These are phyloP conservation scores for Claviceps africana DNA, from an alignment of 2,329 filamentous ascomycete genomes.

Conservation along the genomic window DNA sequence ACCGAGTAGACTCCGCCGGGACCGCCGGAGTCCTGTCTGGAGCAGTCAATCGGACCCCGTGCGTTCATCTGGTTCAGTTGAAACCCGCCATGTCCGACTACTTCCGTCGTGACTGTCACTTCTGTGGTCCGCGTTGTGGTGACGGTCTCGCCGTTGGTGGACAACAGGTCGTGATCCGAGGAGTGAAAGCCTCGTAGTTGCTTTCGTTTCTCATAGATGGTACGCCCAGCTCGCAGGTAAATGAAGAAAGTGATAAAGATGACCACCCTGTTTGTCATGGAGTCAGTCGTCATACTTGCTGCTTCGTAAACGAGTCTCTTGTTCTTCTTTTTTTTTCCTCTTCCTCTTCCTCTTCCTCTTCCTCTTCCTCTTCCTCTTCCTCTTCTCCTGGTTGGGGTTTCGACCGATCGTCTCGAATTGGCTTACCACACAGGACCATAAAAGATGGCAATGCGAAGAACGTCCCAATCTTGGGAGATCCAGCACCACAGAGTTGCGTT, in stretches of 20 bases:
- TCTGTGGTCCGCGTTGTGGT: slow-evolving; percentile 44
- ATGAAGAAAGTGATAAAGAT: slow-evolving; percentile 49
- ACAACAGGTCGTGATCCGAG: slow-evolving; percentile 27
- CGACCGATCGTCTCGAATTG: neutral
- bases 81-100: slow-evolving; percentile 11
- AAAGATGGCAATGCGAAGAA: slow-evolving; percentile 59
- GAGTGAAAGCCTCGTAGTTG: slow-evolving; percentile 43
- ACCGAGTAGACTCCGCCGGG: slow-evolving; percentile 31
- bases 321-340: too few species aligned
- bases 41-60: slow-evolving; percentile 6
- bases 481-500: slow-evolving; percentile 73
- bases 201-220: slow-evolving; percentile 53
- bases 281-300: neutral
- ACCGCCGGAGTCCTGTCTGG: slow-evolving; percentile 6
- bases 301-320: neutral
- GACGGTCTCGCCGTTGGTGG: slow-evolving; percentile 29
- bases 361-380: too few species aligned
- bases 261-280: slow-evolving; percentile 33
- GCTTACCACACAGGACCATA: slow-evolving; percentile 56
- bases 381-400: too few species aligned
- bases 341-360: too few species aligned
- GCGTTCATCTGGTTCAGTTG: slow-evolving; percentile 13
- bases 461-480: slow-evolving; percentile 52
- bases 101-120: slow-evolving; percentile 47
- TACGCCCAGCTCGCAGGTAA: slow-evolving; percentile 50